A percentile compares a stretch with the other conserved stretches of the same genome.
These are phyloP conservation scores for Diaporthe destruens DNA, from an alignment of 2,329 filamentous ascomycete species.

Conservation along the genomic window DNA sequence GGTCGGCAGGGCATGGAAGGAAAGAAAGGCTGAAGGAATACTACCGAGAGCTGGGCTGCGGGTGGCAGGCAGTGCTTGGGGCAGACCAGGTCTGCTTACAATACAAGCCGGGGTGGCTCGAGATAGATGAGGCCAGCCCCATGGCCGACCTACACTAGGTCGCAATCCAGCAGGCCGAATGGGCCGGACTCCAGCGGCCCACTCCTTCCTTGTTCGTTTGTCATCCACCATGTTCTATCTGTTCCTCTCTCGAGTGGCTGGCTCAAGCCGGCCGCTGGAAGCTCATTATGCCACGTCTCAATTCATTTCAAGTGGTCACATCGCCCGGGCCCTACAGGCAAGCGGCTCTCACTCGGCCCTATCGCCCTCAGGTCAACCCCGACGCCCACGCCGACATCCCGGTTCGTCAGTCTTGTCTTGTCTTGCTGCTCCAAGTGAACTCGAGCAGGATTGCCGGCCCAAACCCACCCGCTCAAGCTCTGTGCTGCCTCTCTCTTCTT, in stretches of 20 bases:
- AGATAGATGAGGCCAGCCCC: neutral
- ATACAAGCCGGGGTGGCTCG: no score
- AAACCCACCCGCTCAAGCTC: neutral
- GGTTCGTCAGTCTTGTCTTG: no score
- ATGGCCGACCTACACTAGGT: neutral
- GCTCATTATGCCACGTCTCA: constrained; percentile 18
- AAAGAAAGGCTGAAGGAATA: neutral
- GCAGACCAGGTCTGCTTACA: neutral
- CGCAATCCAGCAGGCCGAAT: neutral
- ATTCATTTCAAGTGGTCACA: neutral
- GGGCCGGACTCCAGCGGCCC: neutral
- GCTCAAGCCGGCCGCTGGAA: neutral
- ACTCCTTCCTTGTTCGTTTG: constrained; percentile 12
- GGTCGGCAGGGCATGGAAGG: neutral
- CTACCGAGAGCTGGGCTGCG: neutral
- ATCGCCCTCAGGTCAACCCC: no score
- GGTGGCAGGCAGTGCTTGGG: neutral
- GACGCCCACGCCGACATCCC: neutral
- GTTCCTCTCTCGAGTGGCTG: neutral
- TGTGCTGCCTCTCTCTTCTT: neutral
- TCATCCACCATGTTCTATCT: constrained; percentile 24
- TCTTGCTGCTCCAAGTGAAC: neutral
- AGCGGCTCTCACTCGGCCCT: neutral
- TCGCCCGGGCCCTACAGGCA: neutral
- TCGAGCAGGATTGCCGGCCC: neutral